Evolutionary conservation across 495 filamentous ascomycete species (phyloP), one percentile per base, ranked within the genome.

Genomic region (Melanomma pulvis-pyrius): DNA sequence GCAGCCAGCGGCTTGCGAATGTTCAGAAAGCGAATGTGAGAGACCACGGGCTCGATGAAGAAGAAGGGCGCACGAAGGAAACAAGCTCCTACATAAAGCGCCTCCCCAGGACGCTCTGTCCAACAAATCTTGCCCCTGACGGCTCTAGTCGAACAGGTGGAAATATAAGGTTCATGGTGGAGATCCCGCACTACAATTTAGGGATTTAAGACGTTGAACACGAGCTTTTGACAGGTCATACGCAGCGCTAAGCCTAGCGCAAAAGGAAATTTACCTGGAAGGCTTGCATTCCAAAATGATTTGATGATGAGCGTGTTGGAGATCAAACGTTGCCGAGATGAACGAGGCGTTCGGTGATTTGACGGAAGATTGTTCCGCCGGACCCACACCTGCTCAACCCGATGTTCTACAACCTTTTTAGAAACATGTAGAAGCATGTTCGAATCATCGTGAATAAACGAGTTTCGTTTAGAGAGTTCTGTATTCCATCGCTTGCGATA

Each of bases 251-350:
- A n/a, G n/a, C n/a, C n/a, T n/a, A n/a, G n/a, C 39, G 17, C 8
- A 2, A n/a, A 44, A n/a, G 39, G 39, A n/a, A 44, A 11, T 17
- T 44, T 44, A 44, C 39, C 8, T 11, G 34, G 53, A 26, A 25
- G 17, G 19, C 32, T 53, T 60, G 46, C 25, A 32, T n/a, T 1
- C 11, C 11, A 32, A 67, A 30, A 46, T 50, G 55, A 60, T 59
- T 28, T 21, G 32, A 13, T 36, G 6, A 36, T 36, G 32, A 13
- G 6, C 32, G 9, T 11, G 39, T 44, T 44, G 39, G 39, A 44
- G 50, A 62, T 68, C 65, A 68, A 68, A 68, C 65, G 30, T 44
- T 57, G 58, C 46, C 65, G 65, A 67, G 49, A 67, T 67, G 51
- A 57, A 30, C 47, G 61, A 34, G 61, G 41, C 44, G 62, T 36